These are phyloP conservation scores for Pugionium dolabratum DNA, from an alignment of 345 rosid species.

Conservation along the genomic window DNA sequence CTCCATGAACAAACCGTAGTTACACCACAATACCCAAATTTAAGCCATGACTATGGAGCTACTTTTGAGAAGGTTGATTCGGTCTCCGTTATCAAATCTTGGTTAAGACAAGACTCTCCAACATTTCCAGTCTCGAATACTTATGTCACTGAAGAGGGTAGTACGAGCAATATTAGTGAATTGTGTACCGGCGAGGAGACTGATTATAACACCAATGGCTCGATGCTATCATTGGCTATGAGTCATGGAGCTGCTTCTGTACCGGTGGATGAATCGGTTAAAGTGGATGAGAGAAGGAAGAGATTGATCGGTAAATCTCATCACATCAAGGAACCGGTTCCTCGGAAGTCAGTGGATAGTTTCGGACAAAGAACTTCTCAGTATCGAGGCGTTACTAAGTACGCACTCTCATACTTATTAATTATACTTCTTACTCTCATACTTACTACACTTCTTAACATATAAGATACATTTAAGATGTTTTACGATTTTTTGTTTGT, in stretches of 20 bases:
- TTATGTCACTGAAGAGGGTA: constrained; percentile 25
- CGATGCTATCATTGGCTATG: constrained; percentile 57
- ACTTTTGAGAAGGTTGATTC: constrained; percentile 50
- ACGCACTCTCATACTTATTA: not conserved
- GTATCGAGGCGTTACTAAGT: constrained; percentile 97
- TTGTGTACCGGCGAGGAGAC: constrained; percentile 17
- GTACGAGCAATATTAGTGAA: constrained; percentile 25
- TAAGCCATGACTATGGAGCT: constrained; percentile 37
- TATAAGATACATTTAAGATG: too few relatives aligned
- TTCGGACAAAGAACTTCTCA: constrained; percentile 90
- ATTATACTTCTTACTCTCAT: too few relatives aligned
- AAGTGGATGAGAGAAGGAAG: constrained; percentile 41
- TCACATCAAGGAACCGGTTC: constrained; percentile 43
- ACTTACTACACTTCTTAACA: too few relatives aligned
- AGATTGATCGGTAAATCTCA: constrained; percentile 45
- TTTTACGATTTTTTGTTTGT: too few relatives aligned
- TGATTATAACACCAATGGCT: constrained; percentile 31
- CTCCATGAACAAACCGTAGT: constrained; percentile 43
- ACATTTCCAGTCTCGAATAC: constrained; percentile 22
- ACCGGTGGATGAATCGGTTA: constrained; percentile 42
- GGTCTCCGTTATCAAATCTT: constrained; percentile 65
- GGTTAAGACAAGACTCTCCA: constrained; percentile 54
- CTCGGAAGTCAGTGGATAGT: constrained; percentile 74
- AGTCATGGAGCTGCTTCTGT: constrained; percentile 46
- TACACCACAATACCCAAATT: constrained; percentile 37